Evolutionary conservation across 345 rosid genomes (phyloP).

Genomic region (Cochlearia excelsa): DNA sequence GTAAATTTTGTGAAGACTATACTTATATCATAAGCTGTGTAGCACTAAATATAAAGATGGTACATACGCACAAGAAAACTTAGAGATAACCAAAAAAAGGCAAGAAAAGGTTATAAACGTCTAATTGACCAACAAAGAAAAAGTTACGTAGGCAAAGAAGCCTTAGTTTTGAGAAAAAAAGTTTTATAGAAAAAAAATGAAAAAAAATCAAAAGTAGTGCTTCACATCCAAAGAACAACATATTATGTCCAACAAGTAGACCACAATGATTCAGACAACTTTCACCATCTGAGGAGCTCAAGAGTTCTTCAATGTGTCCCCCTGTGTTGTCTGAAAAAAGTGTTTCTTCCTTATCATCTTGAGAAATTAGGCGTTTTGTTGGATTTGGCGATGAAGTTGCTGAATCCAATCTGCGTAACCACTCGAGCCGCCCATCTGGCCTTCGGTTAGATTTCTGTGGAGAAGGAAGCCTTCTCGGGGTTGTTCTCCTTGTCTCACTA

Average conservation of each 20-base stretch:
- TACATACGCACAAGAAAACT: too few relatives aligned
- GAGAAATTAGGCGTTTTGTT: conserved; percentile 57
- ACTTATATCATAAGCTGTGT: too few relatives aligned
- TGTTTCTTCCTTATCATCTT: conserved; percentile 34
- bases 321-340: too few relatives aligned
- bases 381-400: conserved; percentile 87
- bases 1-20: too few relatives aligned
- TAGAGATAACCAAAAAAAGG: too few relatives aligned
- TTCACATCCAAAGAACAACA: conserved; percentile 9
- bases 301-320: conserved; percentile 14
- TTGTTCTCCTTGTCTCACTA: conserved; percentile 97
- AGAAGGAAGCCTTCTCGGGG: conserved; percentile 91
- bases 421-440: conserved; percentile 65
- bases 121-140: conserved; percentile 25
- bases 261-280: neutral
- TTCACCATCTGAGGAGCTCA: conserved; percentile 1
- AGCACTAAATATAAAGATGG: too few relatives aligned
- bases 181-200: conserved; percentile 15
- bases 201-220: conserved; percentile 14
- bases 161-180: neutral
- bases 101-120: neutral
- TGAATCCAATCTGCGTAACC: conserved; percentile 83
- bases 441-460: conserved; percentile 77
- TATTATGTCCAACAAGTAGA: conserved; percentile 23
- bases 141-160: too few relatives aligned